Percentiles rank a stretch among this genome's conserved stretches.
phyloP scores from a whole-genome alignment of 2,329 filamentous ascomycete genomes.

The Ascocoryne sarcoides region DNA sequence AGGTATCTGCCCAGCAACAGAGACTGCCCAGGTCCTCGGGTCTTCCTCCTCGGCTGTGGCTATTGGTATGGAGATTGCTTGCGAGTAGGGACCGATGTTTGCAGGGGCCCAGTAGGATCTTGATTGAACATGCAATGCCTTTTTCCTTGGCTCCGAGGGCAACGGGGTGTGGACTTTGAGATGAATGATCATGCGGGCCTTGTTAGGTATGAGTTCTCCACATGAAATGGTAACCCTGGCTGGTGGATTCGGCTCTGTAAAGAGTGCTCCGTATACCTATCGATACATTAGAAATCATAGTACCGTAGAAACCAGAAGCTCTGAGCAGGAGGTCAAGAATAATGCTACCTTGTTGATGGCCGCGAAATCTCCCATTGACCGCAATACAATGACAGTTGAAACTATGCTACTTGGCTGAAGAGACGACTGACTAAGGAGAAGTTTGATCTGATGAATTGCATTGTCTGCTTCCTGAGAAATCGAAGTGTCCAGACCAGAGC shows the following conservation, averaged over 20 bases:
- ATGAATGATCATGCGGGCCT: conserved; percentile 52
- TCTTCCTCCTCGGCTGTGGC: conserved; percentile 20
- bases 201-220: conserved; percentile 54
- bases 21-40: conserved; percentile 35
- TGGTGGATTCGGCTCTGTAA: conserved; percentile 71
- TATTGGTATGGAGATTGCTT: conserved; percentile 58
- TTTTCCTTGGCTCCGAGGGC: conserved; percentile 31
- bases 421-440: conserved; percentile 30
- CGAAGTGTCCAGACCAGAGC: neutral
- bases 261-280: conserved; percentile 62
- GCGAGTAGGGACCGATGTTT: conserved; percentile 95
- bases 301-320: neutral
- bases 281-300: conserved; percentile 2
- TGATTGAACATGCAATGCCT: conserved; percentile 79
- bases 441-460: conserved; percentile 39
- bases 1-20: conserved; percentile 85
- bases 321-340: neutral
- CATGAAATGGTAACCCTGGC: conserved; percentile 77
- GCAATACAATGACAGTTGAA: conserved; percentile 59
- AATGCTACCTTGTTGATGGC: conserved; percentile 50
- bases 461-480: conserved; percentile 41
- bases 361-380: conserved; percentile 71
- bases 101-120: conserved; percentile 96
- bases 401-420: conserved; percentile 38
- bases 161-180: conserved; percentile 28